Conservation (phyloP, 1,139 yeast genomes). For the Nadsonia starkeyi-henricii region DNA sequence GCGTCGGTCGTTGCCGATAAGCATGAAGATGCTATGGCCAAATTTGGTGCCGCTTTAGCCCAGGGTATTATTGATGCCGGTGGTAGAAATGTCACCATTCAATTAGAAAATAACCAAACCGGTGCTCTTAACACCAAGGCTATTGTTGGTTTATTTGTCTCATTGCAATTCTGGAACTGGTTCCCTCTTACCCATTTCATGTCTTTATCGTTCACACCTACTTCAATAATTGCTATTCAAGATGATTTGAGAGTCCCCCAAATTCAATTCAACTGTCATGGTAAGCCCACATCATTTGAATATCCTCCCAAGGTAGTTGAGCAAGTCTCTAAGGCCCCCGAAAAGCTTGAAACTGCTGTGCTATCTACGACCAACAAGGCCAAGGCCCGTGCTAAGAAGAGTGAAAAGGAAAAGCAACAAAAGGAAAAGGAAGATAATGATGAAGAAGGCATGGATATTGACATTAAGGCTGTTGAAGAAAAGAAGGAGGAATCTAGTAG, state of each 20-base stretch:
- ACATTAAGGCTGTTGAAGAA: slow-evolving; percentile 14
- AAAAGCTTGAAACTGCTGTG: slow-evolving; percentile 84
- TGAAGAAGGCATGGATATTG: slow-evolving; percentile 8
- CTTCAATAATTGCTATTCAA: slow-evolving; percentile 77
- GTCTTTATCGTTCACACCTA: slow-evolving; percentile 84
- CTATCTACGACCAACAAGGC: slow-evolving; percentile 88
- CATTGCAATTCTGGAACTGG: slow-evolving; percentile 97
- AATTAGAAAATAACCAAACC: slow-evolving; percentile 78
- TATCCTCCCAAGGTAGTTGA: slow-evolving; percentile 87
- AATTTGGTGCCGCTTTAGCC: slow-evolving; percentile 93
- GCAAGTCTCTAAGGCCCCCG: slow-evolving; percentile 69
- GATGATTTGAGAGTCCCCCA: slow-evolving; percentile 80
- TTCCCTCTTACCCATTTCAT: slow-evolving; percentile 92
- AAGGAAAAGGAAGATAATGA: slow-evolving; percentile 13
- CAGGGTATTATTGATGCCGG: slow-evolving; percentile 99
- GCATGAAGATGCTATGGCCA: slow-evolving; percentile 93
- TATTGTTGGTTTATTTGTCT: slow-evolving; percentile 80
- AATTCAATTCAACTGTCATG: slow-evolving; percentile 66
- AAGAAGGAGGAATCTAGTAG: slow-evolving; percentile 9
- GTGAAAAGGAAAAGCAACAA: slow-evolving; percentile 20
- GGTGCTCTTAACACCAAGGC: slow-evolving; percentile 85
- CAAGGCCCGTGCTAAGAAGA: slow-evolving; percentile 77
- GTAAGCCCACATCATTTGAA: slow-evolving; percentile 66
- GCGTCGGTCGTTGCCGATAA: slow-evolving; percentile 69
- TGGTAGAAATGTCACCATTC: slow-evolving; percentile 94